Evolutionary conservation across 805 yeast genomes (phyloP), one percentile per base, ranked within the genome.

Genomic region (Yarrowia bubula): DNA sequence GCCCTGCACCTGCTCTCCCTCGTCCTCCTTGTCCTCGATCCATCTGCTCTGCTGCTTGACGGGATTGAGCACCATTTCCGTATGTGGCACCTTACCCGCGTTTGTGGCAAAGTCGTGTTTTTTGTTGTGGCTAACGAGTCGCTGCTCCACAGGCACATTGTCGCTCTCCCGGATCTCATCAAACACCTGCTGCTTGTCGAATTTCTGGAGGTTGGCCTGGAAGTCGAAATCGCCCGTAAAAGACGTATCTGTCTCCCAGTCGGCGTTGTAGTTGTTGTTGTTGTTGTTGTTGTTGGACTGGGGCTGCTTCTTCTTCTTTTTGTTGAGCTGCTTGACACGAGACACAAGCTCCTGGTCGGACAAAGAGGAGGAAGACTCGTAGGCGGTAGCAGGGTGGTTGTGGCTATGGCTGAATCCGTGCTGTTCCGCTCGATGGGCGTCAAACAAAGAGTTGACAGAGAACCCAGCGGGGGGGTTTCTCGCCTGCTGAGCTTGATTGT

Each of bases 121-220:
- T 78, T 69, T 75, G 72, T 92, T 92, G 73, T 87, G 89, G 3
- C 91, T 86, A 6, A 89, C 96, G 51, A 90, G 79, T 69, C 96
- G 80, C 47, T 83, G 80, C 13, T 80, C 78, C 1, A 87, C 86
- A 43, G 81, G 84, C 15, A 84, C 79, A 17, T 79, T 81, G 72
- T 92, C 97, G 64, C 79, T 77, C 67, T 80, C 80, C 60, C 84
- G 85, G 71, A 92, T 82, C 72, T 90, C 91, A 57, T 88, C 89
- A 74, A 92, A 88, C 3, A 92, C 93, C 6, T 86, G 80, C 66
- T 81, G 78, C 74, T 92, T 92, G 74, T 92, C 95, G 71, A 92
- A 92, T 79, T 86, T 85, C 28, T 87, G 87, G 68, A 92, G 80
- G 72, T 89, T 90, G 13, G 90, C 86, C 65, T 85, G 90, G 75